A percentile compares a stretch with the other conserved stretches of the same genome.
Conservation (phyloP, 1,284 basidiomycete genomes). For the Trichosporon sp. region DNA sequence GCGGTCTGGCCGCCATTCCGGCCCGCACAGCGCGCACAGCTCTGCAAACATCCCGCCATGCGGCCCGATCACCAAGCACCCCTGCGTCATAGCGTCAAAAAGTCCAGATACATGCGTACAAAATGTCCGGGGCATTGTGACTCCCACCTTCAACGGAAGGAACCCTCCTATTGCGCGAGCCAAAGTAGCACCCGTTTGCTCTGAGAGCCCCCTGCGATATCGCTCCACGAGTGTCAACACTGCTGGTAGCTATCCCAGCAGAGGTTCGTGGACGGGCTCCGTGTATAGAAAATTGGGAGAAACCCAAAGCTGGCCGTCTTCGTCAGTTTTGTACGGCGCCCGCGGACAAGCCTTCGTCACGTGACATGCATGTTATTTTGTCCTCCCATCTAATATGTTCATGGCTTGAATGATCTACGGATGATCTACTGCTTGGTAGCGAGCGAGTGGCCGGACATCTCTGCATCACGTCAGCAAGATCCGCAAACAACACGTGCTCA, state of each 20-base stretch:
- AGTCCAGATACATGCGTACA: not conserved
- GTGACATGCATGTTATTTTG: constrained; percentile 7
- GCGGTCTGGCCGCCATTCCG: not conserved
- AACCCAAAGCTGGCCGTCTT: not conserved
- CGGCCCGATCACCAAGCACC: not conserved
- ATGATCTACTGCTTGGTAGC: constrained; percentile 12
- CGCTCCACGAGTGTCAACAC: constrained; percentile 19
- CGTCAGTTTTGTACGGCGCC: not conserved
- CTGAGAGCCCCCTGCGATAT: constrained; percentile 16
- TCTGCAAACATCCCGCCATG: not conserved
- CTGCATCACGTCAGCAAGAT: constrained; percentile 5
- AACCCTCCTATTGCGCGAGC: constrained; percentile 16
- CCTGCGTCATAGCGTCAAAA: not conserved
- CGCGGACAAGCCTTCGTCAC: not conserved
- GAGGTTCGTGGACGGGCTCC: constrained; percentile 20
- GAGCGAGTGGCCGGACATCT: constrained; percentile 23
- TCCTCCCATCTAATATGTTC: not conserved
- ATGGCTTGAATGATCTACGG: not conserved
- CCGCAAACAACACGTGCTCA: constrained; percentile 20
- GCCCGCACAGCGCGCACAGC: not conserved
- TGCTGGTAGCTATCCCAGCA: constrained; percentile 5
- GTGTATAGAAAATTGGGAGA: constrained; percentile 16
- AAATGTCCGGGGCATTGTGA: constrained; percentile 23
- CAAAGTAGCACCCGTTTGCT: constrained; percentile 22
- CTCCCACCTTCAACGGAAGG: constrained; percentile 16